Base-by-base conservation (phyloP, 345 rosid genomes). In the Raphanus raphanistrum region DNA sequence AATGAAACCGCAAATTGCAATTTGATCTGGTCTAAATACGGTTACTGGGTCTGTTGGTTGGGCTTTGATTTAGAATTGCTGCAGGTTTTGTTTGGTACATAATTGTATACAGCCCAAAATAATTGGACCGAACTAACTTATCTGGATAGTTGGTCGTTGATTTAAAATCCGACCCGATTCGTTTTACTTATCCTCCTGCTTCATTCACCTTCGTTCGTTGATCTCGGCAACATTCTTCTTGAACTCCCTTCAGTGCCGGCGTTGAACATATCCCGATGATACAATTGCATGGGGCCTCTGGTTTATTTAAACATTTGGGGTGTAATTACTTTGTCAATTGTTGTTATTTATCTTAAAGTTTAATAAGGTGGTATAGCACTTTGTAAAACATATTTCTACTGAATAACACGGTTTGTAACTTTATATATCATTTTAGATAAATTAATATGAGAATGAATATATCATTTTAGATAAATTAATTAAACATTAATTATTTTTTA, bases 181-280 rank as follows among this genome's bases (percentile, higher is more conserved):
- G 15, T 27, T 58, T 72, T 58, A 54, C 31, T 26, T 4, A 8
- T 55, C 16, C 16, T 78, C 16, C 32, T 77, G 17, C 43, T 27
- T 75, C 73, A 17, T 59, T 38, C 62, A 58, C 4, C 62, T 26
- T 75, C 43, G 15, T 17, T 36, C 68, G 50, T 48, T 79, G 63
- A 72, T 73, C 82, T 62, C 50, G 70, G 73, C 74, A 17, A 36
- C 54, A 27, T 27, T 79, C 64, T 66, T 78, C 58, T 26, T 5
- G 59, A 50, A 28, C 74, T 62, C 16, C 16, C 17, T 66, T 60
- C n/a, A n/a, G n/a, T n/a, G n/a, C n/a, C n/a, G n/a, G n/a, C n/a
- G n/a, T n/a, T n/a, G n/a, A n/a, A n/a, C n/a, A n/a, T n/a, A n/a
- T n/a, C n/a, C n/a, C n/a, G n/a, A n/a, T n/a, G n/a, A n/a, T n/a